phyloP scores from a whole-genome alignment of 176 grass and related monocot species.

The Ensete ventricosum region DNA sequence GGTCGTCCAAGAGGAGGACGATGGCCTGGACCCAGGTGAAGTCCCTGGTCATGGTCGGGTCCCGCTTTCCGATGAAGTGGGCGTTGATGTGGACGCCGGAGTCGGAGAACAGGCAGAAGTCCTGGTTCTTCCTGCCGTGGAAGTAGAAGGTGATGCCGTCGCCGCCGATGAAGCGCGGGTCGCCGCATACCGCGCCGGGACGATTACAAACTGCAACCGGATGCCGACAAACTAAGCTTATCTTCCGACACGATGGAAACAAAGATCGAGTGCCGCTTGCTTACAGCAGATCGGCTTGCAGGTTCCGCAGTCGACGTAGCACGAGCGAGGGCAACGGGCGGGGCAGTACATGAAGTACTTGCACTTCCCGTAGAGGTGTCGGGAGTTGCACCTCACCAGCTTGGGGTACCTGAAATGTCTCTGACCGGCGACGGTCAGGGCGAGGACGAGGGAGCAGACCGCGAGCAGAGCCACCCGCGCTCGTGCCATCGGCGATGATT shows the following conservation, averaged over 20 bases:
- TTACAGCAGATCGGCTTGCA: slow-evolving; percentile 6
- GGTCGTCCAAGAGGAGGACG: slow-evolving; percentile 19
- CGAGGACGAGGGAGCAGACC: not conserved
- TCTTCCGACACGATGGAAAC: too few relatives aligned
- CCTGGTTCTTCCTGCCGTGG: slow-evolving; percentile 19
- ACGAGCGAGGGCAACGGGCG: not conserved
- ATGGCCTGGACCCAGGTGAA: slow-evolving; percentile 38
- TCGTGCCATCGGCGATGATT: not conserved
- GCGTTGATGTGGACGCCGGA: slow-evolving; percentile 30
- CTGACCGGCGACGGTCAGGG: not conserved
- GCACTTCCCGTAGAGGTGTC: not conserved
- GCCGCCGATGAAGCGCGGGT: slow-evolving; percentile 29
- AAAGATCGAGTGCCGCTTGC: too few relatives aligned
- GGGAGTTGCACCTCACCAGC: not conserved
- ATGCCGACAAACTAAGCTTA: too few relatives aligned
- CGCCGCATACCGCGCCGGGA: slow-evolving; percentile 20
- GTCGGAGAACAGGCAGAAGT: slow-evolving; percentile 32
- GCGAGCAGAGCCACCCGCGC: not conserved
- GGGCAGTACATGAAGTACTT: not conserved
- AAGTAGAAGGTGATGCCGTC: slow-evolving; percentile 37
- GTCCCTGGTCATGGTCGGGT: slow-evolving; percentile 21
- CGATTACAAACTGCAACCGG: slow-evolving; percentile 7
- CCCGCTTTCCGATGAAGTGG: slow-evolving; percentile 26
- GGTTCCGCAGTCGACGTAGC: not conserved
- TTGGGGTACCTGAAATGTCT: not conserved